These are phyloP conservation scores for Sugiyamaella lignohabitans DNA, from an alignment of 805 yeast species.

Conservation along the genomic window DNA sequence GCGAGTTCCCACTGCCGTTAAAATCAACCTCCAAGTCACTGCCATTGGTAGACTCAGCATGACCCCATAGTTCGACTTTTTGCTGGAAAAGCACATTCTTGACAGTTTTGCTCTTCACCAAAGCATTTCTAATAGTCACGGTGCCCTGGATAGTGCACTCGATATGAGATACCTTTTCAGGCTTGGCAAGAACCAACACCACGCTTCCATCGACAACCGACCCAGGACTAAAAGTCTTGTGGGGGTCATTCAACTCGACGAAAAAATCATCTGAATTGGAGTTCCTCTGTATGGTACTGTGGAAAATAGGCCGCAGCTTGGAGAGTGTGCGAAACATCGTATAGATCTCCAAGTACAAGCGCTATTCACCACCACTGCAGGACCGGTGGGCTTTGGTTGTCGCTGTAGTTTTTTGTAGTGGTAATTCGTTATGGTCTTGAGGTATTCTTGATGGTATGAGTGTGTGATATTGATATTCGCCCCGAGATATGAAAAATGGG, in stretches of 20 bases:
- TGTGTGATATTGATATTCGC: too few species aligned
- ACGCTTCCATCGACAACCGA: slow-evolving; percentile 42
- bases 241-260: slow-evolving; percentile 67
- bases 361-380: too few species aligned
- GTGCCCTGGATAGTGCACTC: slow-evolving; percentile 26
- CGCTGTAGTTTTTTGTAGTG: too few species aligned
- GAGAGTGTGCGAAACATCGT: slow-evolving; percentile 12
- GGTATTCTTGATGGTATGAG: too few species aligned
- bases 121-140: slow-evolving; percentile 25
- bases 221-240: slow-evolving; percentile 71
- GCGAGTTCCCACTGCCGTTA: neutral
- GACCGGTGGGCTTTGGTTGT: too few species aligned
- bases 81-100: slow-evolving; percentile 28
- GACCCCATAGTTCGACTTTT: slow-evolving; percentile 24
- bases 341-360: too few species aligned
- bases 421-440: too few species aligned
- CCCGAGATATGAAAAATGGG: too few species aligned
- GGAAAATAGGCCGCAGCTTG: slow-evolving; percentile 18
- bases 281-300: slow-evolving; percentile 11
- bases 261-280: slow-evolving; percentile 43
- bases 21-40: neutral
- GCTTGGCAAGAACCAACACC: slow-evolving; percentile 27
- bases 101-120: slow-evolving; percentile 27
- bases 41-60: neutral
- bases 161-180: slow-evolving; percentile 20